Conservation (phyloP, 1,139 yeast genomes). For the Blastobotrys arbuscula region DNA sequence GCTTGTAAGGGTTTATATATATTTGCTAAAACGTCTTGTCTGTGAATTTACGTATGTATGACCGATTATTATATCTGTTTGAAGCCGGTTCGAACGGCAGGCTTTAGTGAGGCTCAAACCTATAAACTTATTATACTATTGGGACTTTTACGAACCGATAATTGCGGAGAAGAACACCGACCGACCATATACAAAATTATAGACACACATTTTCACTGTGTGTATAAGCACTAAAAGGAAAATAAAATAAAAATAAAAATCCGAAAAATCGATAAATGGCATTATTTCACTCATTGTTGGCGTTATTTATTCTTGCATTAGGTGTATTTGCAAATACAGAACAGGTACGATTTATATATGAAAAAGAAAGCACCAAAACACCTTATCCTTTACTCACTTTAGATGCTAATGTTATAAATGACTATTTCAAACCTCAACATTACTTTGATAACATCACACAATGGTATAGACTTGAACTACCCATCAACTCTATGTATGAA, state of each 20-base stretch:
- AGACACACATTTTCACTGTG: too few species aligned
- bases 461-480: conserved; percentile 7
- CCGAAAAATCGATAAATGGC: not conserved
- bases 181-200: too few species aligned
- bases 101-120: not conserved
- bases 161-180: too few species aligned
- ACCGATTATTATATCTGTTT: not conserved
- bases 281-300: not conserved
- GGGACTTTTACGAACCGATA: not conserved
- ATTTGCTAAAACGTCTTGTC: not conserved
- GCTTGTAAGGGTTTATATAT: not conserved
- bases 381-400: not conserved
- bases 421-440: not conserved
- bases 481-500: conserved; percentile 25
- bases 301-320: conserved; percentile 5
- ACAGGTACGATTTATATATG: conserved; percentile 12
- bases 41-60: not conserved
- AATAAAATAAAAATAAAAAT: too few species aligned
- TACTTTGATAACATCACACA: conserved; percentile 4
- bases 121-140: too few species aligned
- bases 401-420: not conserved
- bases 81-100: not conserved
- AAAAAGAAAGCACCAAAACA: not conserved
- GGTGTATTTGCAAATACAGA: conserved; percentile 14
- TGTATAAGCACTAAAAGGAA: too few species aligned